phyloP scores from a whole-genome alignment of 1,139 yeast genomes.

The Kurtzmaniella quercitrusa region DNA sequence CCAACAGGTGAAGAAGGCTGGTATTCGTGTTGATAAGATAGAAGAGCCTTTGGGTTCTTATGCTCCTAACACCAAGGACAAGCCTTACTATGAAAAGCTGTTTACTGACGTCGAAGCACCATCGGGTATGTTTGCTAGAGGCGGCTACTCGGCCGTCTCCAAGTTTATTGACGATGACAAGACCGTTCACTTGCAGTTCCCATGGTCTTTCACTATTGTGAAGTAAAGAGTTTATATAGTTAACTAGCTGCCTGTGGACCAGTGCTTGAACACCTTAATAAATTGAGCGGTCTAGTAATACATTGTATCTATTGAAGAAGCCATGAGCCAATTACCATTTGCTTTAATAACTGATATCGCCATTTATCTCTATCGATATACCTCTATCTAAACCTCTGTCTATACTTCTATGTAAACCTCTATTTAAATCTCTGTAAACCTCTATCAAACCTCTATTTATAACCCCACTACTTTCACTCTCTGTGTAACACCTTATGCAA shows the following conservation, averaged over 20 bases:
- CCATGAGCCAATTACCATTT: too few species aligned
- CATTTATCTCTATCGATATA: too few species aligned
- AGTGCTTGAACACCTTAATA: not conserved
- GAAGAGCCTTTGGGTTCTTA: constrained; percentile 89
- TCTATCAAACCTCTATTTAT: not conserved
- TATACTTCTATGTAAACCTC: too few species aligned
- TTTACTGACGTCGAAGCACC: constrained; percentile 93
- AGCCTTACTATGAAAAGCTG: constrained; percentile 73
- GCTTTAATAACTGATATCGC: too few species aligned
- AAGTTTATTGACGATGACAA: constrained; percentile 89
- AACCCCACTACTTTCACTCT: not conserved
- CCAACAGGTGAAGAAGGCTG: constrained; percentile 81
- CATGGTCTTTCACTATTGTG: constrained; percentile 83
- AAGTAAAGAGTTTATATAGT: constrained; percentile 26
- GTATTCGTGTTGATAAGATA: constrained; percentile 79
- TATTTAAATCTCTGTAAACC: not conserved
- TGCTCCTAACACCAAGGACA: constrained; percentile 83
- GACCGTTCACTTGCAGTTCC: constrained; percentile 64
- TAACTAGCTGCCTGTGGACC: not conserved
- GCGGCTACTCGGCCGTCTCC: constrained; percentile 74
- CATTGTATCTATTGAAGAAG: too few species aligned
- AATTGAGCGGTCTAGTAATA: too few species aligned
- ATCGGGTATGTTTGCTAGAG: constrained; percentile 83
- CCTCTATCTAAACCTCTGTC: too few species aligned
- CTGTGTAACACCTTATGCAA: constrained; percentile 2